Percentiles rank a stretch among this genome's conserved stretches.
phyloP scores from a whole-genome alignment of 2,329 filamentous ascomycete species.

The Curvularia hawaiiensis region DNA sequence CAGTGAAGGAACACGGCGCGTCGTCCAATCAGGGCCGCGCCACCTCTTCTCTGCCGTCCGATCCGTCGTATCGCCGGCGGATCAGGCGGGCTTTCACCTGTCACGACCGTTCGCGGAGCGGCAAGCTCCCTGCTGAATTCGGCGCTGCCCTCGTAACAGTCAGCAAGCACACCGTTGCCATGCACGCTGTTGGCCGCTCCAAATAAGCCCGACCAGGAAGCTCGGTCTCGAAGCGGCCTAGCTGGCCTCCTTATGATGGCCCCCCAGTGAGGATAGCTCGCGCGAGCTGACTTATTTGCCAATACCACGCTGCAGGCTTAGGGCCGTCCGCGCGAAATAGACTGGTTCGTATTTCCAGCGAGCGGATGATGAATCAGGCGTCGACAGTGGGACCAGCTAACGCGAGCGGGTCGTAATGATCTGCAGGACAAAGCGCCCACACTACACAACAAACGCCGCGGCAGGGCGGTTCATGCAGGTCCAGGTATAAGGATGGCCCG shows the following conservation, averaged over 20 bases:
- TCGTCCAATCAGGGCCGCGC: background rate
- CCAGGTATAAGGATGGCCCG: constrained; percentile 19
- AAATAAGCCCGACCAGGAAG: constrained; percentile 3
- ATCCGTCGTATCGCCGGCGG: background rate
- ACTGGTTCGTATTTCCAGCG: constrained; percentile 23
- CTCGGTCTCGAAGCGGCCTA: constrained; percentile 13
- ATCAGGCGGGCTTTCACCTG: background rate
- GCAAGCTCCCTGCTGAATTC: background rate
- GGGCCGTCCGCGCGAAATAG: constrained; percentile 8
- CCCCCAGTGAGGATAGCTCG: constrained; percentile 4
- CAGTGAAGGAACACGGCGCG: background rate
- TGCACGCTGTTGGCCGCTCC: background rate
- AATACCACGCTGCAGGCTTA: constrained; percentile 27
- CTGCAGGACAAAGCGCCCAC: constrained; percentile 10
- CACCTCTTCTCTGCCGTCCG: background rate
- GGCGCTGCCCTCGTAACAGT: background rate
- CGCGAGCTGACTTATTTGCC: constrained; percentile 16
- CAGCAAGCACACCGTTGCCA: background rate
- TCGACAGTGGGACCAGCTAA: constrained; percentile 13
- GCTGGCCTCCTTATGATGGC: constrained; percentile 15
- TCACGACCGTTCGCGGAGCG: too few species aligned
- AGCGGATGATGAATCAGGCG: constrained; percentile 12
- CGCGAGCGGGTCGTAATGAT: constrained; percentile 9
- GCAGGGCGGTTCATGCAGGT: constrained; percentile 9
- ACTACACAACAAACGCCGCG: background rate